phyloP scores from a whole-genome alignment of 768 basidiomycete genomes.

The Nevesoporus exiguus region DNA sequence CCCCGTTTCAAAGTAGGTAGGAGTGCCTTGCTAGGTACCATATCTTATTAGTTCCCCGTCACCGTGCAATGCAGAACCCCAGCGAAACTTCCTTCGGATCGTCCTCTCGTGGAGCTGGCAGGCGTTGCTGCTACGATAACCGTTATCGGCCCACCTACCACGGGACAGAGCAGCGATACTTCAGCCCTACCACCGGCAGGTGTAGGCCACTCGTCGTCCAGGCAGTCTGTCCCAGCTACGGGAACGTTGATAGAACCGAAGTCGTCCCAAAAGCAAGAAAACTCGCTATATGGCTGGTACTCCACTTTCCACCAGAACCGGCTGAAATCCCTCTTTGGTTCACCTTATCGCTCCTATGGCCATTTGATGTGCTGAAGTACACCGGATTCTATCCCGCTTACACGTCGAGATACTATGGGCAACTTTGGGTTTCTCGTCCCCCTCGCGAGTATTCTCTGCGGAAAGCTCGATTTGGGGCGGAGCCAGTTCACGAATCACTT shows the following conservation, averaged over 20 bases:
- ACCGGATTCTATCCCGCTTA: slow-evolving; percentile 17
- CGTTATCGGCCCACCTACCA: slow-evolving; percentile 19
- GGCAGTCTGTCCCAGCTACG: slow-evolving; percentile 13
- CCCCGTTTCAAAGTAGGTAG: too few species aligned
- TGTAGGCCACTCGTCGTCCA: slow-evolving; percentile 25
- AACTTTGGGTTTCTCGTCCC: slow-evolving; percentile 24
- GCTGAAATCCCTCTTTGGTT: slow-evolving; percentile 9
- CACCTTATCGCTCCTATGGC: slow-evolving; percentile 15
- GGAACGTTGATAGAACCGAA: neutral
- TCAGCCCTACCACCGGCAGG: slow-evolving; percentile 22
- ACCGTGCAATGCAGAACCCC: neutral
- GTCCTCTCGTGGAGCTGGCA: neutral
- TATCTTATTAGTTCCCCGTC: neutral
- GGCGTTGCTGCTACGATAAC: slow-evolving; percentile 10
- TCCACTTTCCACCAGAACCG: neutral
- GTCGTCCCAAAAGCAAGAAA: neutral
- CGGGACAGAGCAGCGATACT: slow-evolving; percentile 17
- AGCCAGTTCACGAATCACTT: slow-evolving; percentile 10
- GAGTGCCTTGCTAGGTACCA: too few species aligned
- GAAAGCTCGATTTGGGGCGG: neutral
- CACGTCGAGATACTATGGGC: slow-evolving; percentile 17
- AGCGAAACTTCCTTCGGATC: neutral
- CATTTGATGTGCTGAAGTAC: slow-evolving; percentile 1
- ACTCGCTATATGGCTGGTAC: slow-evolving; percentile 19
- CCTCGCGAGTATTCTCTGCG: slow-evolving; percentile 23